A percentile compares a stretch with the other conserved stretches of the same genome.
Evolutionary conservation across 2,329 filamentous ascomycete genomes (phyloP).

Genomic region (Aspergillus pseudonomiae): DNA sequence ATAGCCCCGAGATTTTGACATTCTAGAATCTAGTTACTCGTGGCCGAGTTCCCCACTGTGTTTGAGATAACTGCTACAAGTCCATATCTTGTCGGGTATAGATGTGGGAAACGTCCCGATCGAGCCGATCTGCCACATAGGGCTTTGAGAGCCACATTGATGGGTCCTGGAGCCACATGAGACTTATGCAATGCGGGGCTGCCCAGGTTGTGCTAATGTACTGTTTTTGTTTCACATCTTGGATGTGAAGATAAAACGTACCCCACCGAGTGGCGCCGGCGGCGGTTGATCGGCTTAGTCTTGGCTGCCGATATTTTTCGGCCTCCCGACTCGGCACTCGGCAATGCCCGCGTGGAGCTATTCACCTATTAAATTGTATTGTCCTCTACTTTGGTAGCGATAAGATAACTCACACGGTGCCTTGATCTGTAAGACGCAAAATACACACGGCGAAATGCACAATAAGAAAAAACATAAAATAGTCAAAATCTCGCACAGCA

Average conservation of each 20-base stretch:
- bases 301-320: neutral
- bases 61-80: neutral
- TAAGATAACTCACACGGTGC: too few relatives aligned
- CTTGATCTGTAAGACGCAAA: neutral
- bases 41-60: neutral
- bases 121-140: conserved; percentile 3
- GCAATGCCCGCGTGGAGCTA: neutral
- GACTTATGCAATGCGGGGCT: neutral
- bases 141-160: conserved; percentile 3
- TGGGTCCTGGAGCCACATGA: neutral
- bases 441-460: neutral
- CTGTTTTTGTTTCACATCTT: neutral
- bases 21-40: neutral
- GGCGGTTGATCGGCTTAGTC: neutral
- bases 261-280: neutral
- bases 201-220: neutral
- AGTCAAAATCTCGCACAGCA: too few relatives aligned
- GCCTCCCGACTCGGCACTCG: neutral
- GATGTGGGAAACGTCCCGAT: neutral
- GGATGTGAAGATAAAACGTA: neutral
- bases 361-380: neutral
- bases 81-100: neutral
- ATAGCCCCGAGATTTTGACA: neutral
- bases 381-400: neutral
- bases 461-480: neutral